Percentiles rank a stretch among this genome's conserved stretches.
phyloP scores from a whole-genome alignment of 164 flowering plant species.

The Kalanchoe fedtschenkoi region DNA sequence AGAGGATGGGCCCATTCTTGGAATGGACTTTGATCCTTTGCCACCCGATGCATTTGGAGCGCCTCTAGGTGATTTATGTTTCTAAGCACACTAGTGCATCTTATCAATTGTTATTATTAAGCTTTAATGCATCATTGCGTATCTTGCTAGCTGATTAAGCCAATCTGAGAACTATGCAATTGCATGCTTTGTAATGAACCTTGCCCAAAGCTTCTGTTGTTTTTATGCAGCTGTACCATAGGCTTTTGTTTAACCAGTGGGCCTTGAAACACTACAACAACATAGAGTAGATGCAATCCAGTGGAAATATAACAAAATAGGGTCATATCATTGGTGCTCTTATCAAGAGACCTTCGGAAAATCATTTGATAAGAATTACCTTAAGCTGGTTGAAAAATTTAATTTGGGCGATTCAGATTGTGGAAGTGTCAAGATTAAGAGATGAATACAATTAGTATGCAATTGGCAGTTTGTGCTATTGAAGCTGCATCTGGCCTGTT shows the following conservation, averaged over 20 bases:
- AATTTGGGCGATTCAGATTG: neutral
- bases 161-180: neutral
- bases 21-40: slow-evolving; percentile 88
- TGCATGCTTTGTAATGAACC: neutral
- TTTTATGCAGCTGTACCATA: neutral
- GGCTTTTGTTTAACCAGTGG: neutral
- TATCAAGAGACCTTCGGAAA: neutral
- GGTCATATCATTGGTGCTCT: neutral
- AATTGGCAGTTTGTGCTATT: no score
- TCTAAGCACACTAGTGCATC: neutral
- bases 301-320: neutral
- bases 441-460: no score
- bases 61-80: slow-evolving; percentile 43
- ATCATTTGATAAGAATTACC: neutral
- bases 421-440: neutral
- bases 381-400: neutral
- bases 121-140: neutral
- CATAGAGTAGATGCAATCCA: no score
- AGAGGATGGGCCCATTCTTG: slow-evolving; percentile 87
- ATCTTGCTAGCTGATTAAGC: neutral
- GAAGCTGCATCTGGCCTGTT: no score
- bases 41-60: slow-evolving; percentile 91
- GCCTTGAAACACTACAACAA: neutral
- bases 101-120: neutral
- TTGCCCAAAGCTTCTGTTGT: neutral